Percentiles rank a stretch among this genome's conserved stretches.
Conservation (phyloP, 2,329 filamentous ascomycete genomes). For the Dactylellina drechsleri region DNA sequence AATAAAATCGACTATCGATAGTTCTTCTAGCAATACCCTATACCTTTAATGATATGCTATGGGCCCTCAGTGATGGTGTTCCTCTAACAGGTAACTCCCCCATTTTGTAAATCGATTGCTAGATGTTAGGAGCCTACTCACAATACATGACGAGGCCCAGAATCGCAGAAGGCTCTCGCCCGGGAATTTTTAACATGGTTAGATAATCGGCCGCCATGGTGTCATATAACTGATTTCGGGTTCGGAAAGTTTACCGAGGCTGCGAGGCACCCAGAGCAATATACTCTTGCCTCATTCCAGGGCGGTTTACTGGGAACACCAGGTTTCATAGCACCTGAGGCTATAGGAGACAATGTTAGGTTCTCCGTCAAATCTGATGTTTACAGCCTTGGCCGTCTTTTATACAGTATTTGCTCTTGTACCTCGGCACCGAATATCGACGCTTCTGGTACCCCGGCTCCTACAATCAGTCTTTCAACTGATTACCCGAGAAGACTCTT, state of each 20-base stretch:
- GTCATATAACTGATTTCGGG: conserved; percentile 42
- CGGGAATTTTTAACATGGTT: conserved; percentile 20
- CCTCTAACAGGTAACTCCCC: no score
- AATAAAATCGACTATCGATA: no score
- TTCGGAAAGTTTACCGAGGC: conserved; percentile 19
- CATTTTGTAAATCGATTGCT: no score
- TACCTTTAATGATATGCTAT: conserved; percentile 28
- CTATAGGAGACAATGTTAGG: background rate
- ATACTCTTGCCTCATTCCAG: background rate
- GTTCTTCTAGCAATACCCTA: conserved; percentile 30
- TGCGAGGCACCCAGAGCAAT: no score
- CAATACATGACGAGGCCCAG: background rate
- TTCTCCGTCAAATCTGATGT: conserved; percentile 36
- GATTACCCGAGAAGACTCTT: conserved; percentile 6
- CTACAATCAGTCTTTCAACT: no score
- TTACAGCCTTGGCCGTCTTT: conserved; percentile 33
- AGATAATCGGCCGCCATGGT: conserved; percentile 21
- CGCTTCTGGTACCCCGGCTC: background rate
- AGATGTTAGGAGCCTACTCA: no score
- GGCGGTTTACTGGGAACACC: conserved; percentile 17
- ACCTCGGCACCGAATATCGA: background rate
- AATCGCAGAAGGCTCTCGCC: background rate
- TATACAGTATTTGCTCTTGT: conserved; percentile 16
- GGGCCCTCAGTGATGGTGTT: conserved; percentile 1
- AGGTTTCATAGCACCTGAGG: conserved; percentile 25